Conservation (phyloP, 116 monocot genomes). For the Thalassia testudinum region DNA sequence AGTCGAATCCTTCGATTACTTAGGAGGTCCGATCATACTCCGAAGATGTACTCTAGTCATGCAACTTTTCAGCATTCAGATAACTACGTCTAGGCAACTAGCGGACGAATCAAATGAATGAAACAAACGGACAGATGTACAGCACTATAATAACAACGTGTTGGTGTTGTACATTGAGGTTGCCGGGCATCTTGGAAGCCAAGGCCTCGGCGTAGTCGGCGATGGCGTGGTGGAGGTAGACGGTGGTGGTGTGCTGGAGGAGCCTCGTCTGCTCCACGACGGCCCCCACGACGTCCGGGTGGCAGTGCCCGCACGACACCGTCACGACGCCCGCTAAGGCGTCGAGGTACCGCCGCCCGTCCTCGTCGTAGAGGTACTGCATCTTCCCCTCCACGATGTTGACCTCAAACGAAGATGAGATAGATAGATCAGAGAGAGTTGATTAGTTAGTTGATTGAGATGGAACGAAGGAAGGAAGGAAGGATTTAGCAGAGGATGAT, state of each 20-base stretch:
- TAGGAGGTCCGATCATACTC: no score
- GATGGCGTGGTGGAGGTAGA: constrained; percentile 91
- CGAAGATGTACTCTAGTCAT: no score
- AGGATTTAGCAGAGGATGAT: not conserved
- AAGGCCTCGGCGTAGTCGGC: constrained; percentile 90
- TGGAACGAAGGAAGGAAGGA: not conserved
- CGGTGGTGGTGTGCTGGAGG: constrained; percentile 90
- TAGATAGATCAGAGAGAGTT: not conserved
- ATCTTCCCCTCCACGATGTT: constrained; percentile 99
- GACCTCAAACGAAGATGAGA: constrained; percentile 22
- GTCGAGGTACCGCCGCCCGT: constrained; percentile 85
- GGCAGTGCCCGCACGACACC: constrained; percentile 94
- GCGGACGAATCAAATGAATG: no score
- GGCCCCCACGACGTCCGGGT: constrained; percentile 80
- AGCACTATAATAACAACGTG: no score
- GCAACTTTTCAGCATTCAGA: no score
- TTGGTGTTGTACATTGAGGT: constrained; percentile 50
- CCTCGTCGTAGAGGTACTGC: constrained; percentile 95
- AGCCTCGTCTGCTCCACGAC: constrained; percentile 69
- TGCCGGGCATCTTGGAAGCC: constrained; percentile 96
- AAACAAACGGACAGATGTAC: no score
- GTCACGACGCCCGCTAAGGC: constrained; percentile 94
- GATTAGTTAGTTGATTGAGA: not conserved
- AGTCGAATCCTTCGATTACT: no score
- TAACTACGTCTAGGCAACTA: no score